Percentiles rank a stretch among this genome's conserved stretches.
phyloP scores from a whole-genome alignment of 1,284 basidiomycete species.

The Trichosporon coremiiforme region DNA sequence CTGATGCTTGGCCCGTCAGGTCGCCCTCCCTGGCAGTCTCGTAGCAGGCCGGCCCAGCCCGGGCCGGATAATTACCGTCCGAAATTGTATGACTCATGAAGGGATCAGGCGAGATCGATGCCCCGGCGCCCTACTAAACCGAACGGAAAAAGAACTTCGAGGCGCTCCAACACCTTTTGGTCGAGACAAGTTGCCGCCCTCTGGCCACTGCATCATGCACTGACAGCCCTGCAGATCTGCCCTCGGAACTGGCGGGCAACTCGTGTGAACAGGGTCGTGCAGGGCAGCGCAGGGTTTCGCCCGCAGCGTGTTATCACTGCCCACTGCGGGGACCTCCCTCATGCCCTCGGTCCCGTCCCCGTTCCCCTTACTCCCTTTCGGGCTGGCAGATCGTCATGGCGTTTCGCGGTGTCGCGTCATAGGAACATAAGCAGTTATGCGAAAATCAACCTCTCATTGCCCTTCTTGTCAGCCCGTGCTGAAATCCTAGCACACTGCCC shows the following conservation, averaged over 20 bases:
- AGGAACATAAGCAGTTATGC: neutral
- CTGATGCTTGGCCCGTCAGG: no score
- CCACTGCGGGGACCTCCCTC: neutral
- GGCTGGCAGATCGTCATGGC: neutral
- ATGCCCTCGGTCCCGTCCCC: neutral
- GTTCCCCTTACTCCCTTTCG: neutral
- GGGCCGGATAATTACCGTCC: no score
- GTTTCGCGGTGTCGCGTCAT: neutral
- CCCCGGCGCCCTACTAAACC: neutral
- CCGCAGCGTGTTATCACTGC: neutral
- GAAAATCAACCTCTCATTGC: no score
- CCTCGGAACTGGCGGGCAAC: neutral
- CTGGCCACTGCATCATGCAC: slow-evolving; percentile 3
- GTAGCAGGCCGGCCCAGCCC: no score
- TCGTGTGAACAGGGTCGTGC: neutral
- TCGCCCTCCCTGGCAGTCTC: no score
- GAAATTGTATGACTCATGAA: neutral
- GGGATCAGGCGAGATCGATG: neutral
- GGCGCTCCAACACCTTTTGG: neutral
- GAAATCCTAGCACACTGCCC: no score
- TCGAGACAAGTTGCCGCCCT: neutral
- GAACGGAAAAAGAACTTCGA: neutral
- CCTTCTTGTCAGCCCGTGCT: no score
- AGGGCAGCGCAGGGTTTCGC: neutral
- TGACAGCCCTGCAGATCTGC: neutral